phyloP scores from a whole-genome alignment of 345 rosid species.

The Eucalyptus caleyi region DNA sequence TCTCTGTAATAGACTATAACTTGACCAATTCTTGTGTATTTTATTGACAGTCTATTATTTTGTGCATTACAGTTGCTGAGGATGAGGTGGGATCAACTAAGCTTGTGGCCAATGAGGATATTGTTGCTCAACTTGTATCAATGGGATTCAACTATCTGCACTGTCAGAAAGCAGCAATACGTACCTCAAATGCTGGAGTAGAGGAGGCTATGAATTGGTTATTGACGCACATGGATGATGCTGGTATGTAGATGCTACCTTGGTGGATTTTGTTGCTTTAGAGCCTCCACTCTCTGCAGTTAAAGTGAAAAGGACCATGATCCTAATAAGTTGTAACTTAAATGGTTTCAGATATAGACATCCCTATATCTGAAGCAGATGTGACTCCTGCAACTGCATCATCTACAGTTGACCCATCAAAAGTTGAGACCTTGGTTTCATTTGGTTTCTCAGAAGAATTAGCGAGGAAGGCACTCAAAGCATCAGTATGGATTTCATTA shows the following conservation, averaged over 20 bases:
- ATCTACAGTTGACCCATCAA: conserved; percentile 43
- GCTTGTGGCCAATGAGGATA: conserved; percentile 65
- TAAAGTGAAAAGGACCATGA: background rate
- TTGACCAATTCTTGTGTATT: background rate
- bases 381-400: conserved; percentile 7
- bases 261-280: background rate
- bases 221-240: conserved; percentile 86
- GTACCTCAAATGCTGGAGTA: conserved; percentile 70
- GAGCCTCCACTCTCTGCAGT: background rate
- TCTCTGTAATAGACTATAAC: background rate
- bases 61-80: conserved; percentile 29
- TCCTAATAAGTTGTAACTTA: background rate
- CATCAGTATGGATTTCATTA: conserved; percentile 39
- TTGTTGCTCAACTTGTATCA: conserved; percentile 79
- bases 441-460: conserved; percentile 90
- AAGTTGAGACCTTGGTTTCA: conserved; percentile 67
- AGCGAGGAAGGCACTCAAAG: conserved; percentile 75
- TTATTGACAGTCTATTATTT: background rate
- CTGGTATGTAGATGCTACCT: conserved; percentile 35
- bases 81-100: conserved; percentile 35
- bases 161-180: conserved; percentile 93
- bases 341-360: conserved; percentile 51
- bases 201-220: conserved; percentile 99
- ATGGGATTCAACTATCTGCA: conserved; percentile 89
- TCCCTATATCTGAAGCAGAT: conserved; percentile 40